phyloP scores from a whole-genome alignment of 2,329 filamentous ascomycete genomes.

The Hypoxylon sp. region DNA sequence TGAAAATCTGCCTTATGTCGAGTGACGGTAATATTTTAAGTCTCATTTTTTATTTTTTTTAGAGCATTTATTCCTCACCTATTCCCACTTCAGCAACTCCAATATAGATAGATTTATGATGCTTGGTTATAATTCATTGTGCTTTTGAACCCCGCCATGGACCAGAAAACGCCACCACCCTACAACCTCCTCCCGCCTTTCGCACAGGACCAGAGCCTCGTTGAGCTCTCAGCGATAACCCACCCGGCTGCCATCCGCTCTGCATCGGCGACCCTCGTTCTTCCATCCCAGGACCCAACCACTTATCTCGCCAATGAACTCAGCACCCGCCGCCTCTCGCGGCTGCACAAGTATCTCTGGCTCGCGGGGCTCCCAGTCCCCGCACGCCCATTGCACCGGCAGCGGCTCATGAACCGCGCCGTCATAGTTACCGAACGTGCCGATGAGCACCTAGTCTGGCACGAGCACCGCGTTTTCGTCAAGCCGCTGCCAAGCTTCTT shows the following conservation, averaged over 20 bases:
- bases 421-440: slow-evolving; percentile 51
- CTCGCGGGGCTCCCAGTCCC: slow-evolving; percentile 43
- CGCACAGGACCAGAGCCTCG: slow-evolving; percentile 14
- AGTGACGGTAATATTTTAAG: background rate
- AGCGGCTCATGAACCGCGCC: slow-evolving; percentile 46
- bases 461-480: slow-evolving; percentile 42
- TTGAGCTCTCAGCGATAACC: slow-evolving; percentile 7
- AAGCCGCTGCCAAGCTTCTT: slow-evolving; percentile 51
- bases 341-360: slow-evolving; percentile 41
- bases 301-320: slow-evolving; percentile 34
- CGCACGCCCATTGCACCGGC: slow-evolving; percentile 47
- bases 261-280: background rate
- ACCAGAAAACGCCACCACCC: background rate
- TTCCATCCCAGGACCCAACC: slow-evolving; percentile 11
- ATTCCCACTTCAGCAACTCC: background rate
- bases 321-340: slow-evolving; percentile 35
- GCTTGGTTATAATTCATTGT: background rate
- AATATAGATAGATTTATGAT: background rate
- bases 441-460: slow-evolving; percentile 52
- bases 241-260: slow-evolving; percentile 22
- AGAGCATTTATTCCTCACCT: background rate
- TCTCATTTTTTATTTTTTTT: background rate
- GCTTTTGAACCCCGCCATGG: slow-evolving; percentile 3
- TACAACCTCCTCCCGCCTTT: slow-evolving; percentile 8
- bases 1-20: background rate